Conservation (phyloP, 1,284 basidiomycete genomes). For the Entoloma clypeatum region DNA sequence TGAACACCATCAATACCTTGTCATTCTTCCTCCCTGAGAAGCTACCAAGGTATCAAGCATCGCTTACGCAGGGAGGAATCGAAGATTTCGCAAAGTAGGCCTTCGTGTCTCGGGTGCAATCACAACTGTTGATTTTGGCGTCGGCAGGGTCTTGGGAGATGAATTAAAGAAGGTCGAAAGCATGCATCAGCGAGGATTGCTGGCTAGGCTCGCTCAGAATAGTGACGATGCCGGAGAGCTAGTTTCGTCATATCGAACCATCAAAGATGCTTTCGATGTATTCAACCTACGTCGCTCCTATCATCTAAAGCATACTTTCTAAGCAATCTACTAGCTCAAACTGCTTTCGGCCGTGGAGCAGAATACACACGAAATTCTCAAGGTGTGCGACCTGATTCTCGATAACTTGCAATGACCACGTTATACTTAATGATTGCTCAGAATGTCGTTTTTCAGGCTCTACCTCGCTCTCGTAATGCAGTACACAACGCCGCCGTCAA, state of each 20-base stretch:
- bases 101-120: not conserved
- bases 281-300: not conserved
- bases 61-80: not conserved
- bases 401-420: no score
- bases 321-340: not conserved
- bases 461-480: no score
- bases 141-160: not conserved
- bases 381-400: not conserved
- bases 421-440: not conserved
- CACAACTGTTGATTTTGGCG: not conserved
- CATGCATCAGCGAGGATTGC: not conserved
- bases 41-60: not conserved
- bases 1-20: no score
- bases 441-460: slow-evolving; percentile 1
- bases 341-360: not conserved
- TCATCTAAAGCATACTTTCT: not conserved
- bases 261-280: not conserved
- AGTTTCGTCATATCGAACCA: not conserved
- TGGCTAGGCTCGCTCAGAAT: slow-evolving; percentile 1
- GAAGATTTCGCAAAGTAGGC: not conserved
- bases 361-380: no score
- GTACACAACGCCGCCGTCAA: no score
- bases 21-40: not conserved
- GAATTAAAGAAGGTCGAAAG: no score
- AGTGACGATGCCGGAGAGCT: not conserved